A percentile compares a stretch with the other conserved stretches of the same genome.
These are phyloP conservation scores for Tripidium arundinaceum DNA, from an alignment of 202 grass and related monocot species.

Conservation along the genomic window DNA sequence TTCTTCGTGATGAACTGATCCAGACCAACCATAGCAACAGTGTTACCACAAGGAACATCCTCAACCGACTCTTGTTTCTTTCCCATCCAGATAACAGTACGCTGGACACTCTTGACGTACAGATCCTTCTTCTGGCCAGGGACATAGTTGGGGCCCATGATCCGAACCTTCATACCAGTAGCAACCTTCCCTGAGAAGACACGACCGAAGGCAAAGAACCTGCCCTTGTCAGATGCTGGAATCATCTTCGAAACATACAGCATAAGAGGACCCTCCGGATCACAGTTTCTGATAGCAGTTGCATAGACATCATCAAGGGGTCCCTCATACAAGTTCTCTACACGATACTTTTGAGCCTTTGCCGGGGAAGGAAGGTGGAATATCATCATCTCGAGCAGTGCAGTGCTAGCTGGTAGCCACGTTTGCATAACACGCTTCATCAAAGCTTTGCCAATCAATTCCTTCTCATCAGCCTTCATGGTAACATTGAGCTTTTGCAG, in stretches of 20 bases:
- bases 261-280: conserved; percentile 39
- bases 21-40: too few species aligned
- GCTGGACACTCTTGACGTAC: too few species aligned
- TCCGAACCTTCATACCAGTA: conserved; percentile 79
- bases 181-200: conserved; percentile 60
- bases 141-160: too few species aligned
- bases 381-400: conserved; percentile 61
- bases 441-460: conserved; percentile 39
- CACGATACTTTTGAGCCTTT: conserved; percentile 57
- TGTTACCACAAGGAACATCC: too few species aligned
- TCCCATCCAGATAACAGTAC: too few species aligned
- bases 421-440: conserved; percentile 48
- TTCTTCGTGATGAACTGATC: too few species aligned
- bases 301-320: conserved; percentile 63
- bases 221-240: conserved; percentile 63
- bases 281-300: conserved; percentile 50
- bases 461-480: conserved; percentile 50
- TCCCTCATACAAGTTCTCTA: conserved; percentile 67
- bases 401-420: conserved; percentile 55
- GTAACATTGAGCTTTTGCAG: conserved; percentile 30
- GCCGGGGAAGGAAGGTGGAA: conserved; percentile 54
- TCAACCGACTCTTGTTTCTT: too few species aligned
- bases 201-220: conserved; percentile 71
- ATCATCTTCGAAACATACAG: conserved; percentile 61
- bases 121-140: too few species aligned